A percentile compares a stretch with the other conserved stretches of the same genome.
Evolutionary conservation across 1,139 yeast genomes (phyloP).

Genomic region (Blastobotrys malaysiensis): DNA sequence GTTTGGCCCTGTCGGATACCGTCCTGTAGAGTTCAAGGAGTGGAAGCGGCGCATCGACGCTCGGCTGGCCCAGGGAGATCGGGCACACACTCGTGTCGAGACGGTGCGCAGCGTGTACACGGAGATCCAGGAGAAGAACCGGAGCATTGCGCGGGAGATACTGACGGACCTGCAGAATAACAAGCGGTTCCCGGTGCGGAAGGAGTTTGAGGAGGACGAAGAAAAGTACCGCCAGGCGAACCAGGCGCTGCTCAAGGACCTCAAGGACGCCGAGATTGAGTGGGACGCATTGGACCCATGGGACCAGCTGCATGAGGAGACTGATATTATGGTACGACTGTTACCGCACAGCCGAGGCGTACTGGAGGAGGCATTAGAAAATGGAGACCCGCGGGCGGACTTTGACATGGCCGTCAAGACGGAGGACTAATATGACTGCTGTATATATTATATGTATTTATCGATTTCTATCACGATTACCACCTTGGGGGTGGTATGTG

Average conservation of each 20-base stretch:
- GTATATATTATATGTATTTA: neutral
- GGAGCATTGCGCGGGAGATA: conserved; percentile 18
- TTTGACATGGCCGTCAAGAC: neutral
- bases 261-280: conserved; percentile 18
- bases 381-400: neutral
- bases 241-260: conserved; percentile 9
- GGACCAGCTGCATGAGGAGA: conserved; percentile 25
- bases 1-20: conserved; percentile 33
- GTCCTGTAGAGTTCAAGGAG: conserved; percentile 27
- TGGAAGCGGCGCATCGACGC: conserved; percentile 29
- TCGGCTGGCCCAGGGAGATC: conserved; percentile 10
- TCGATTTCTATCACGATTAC: too few relatives aligned
- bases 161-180: conserved; percentile 21
- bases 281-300: conserved; percentile 28
- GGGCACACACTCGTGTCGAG: neutral
- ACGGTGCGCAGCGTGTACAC: conserved; percentile 11
- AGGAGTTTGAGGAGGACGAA: conserved; percentile 11
- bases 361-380: neutral
- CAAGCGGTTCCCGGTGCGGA: conserved; percentile 7
- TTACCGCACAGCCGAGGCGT: conserved; percentile 26
- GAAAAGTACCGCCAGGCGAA: conserved; percentile 8
- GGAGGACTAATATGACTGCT: neutral
- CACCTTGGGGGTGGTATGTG: too few relatives aligned
- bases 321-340: conserved; percentile 25
- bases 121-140: conserved; percentile 21